A percentile compares a stretch with the other conserved stretches of the same genome.
Conservation (phyloP, 2,329 filamentous ascomycete species). For the Leptodontidium sp. region DNA sequence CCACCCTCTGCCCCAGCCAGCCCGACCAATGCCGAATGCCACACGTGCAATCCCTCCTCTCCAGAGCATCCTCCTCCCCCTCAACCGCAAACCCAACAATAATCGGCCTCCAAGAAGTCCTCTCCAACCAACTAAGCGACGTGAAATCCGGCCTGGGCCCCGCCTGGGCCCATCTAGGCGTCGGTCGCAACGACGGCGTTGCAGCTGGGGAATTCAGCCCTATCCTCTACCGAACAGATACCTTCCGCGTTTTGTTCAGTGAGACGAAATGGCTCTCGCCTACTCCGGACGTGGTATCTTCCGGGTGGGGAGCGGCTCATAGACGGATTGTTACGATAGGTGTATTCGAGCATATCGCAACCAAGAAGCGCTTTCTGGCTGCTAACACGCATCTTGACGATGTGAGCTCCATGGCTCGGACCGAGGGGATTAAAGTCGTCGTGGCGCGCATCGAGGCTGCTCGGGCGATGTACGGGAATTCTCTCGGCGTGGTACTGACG, state of each 20-base stretch:
- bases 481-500: not conserved
- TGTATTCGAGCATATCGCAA: slow-evolving; percentile 14
- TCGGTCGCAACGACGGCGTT: slow-evolving; percentile 11
- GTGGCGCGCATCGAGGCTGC: slow-evolving; percentile 13
- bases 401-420: not conserved
- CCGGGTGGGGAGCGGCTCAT: slow-evolving; percentile 14
- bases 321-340: slow-evolving; percentile 11
- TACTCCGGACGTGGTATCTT: slow-evolving; percentile 12
- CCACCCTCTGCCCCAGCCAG: not conserved
- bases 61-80: not conserved
- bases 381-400: slow-evolving; percentile 17
- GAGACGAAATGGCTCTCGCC: slow-evolving; percentile 20
- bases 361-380: slow-evolving; percentile 10
- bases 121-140: slow-evolving; percentile 16
- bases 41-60: slow-evolving; percentile 13
- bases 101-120: slow-evolving; percentile 16
- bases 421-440: slow-evolving; percentile 19
- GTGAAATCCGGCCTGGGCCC: slow-evolving; percentile 4
- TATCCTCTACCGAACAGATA: not conserved
- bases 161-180: slow-evolving; percentile 13
- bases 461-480: not conserved
- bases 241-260: slow-evolving; percentile 2
- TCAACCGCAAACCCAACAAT: not conserved
- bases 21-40: slow-evolving; percentile 13
- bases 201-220: slow-evolving; percentile 1